Evolutionary conservation across 2,329 filamentous ascomycete genomes (phyloP).

Genomic region (Chalara sp.): DNA sequence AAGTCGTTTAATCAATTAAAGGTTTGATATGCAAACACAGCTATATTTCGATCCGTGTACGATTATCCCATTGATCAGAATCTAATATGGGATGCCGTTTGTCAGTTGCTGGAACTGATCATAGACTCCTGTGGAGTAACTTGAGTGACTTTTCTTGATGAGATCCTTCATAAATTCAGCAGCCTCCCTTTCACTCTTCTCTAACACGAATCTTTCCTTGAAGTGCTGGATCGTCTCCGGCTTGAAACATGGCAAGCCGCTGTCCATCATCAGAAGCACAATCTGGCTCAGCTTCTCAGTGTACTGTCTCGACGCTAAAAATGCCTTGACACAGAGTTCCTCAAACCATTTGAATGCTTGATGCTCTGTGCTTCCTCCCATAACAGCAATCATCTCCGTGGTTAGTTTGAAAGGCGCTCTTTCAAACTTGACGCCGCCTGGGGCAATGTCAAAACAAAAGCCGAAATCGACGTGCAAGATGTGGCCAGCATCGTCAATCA

Average conservation of each 20-base stretch:
- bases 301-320: slow-evolving; percentile 80
- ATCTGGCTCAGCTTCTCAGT: slow-evolving; percentile 85
- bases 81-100: slow-evolving; percentile 83
- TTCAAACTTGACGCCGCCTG: slow-evolving; percentile 95
- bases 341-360: slow-evolving; percentile 95
- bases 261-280: slow-evolving; percentile 92
- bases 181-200: slow-evolving; percentile 85
- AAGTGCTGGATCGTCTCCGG: slow-evolving; percentile 92
- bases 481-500: slow-evolving; percentile 95
- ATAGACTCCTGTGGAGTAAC: slow-evolving; percentile 88
- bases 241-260: slow-evolving; percentile 94
- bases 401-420: slow-evolving; percentile 98
- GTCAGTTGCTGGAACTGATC: slow-evolving; percentile 97
- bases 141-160: slow-evolving; percentile 83
- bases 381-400: slow-evolving; percentile 96
- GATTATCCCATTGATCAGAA: not conserved
- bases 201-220: slow-evolving; percentile 83
- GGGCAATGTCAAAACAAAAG: slow-evolving; percentile 98
- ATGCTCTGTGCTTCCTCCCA: slow-evolving; percentile 80
- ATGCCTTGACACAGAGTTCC: slow-evolving; percentile 91
- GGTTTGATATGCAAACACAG: too few species aligned
- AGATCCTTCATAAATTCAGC: slow-evolving; percentile 89
- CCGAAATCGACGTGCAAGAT: slow-evolving; percentile 99
- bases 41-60: too few species aligned
- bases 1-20: too few species aligned